phyloP scores from a whole-genome alignment of 2,329 filamentous ascomycete species.

The Fusarium sp. region DNA sequence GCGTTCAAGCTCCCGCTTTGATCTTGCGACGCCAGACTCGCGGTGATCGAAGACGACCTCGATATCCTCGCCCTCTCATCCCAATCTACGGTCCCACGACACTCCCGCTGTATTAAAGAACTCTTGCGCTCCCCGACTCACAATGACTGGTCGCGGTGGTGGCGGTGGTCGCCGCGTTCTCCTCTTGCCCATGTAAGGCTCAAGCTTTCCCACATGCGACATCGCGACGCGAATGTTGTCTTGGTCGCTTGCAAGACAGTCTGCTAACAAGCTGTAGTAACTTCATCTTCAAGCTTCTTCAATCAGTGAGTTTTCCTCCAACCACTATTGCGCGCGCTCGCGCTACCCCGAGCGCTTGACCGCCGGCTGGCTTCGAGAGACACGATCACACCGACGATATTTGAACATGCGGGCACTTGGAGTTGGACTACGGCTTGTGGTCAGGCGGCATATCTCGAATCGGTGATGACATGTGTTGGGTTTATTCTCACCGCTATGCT shows the following conservation, averaged over 20 bases:
- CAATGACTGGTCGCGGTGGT: slow-evolving; percentile 70
- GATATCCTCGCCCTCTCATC: slow-evolving; percentile 4
- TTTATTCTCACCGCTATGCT: neutral
- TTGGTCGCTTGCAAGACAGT: neutral
- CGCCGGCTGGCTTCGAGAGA: slow-evolving; percentile 30
- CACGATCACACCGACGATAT: slow-evolving; percentile 6
- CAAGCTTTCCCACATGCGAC: slow-evolving; percentile 14
- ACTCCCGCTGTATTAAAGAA: neutral
- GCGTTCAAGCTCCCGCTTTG: slow-evolving; percentile 37
- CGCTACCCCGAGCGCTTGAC: slow-evolving; percentile 15
- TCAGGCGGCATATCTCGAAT: neutral
- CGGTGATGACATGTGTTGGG: neutral
- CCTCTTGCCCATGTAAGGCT: slow-evolving; percentile 65
- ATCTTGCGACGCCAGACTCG: slow-evolving; percentile 43
- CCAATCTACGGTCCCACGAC: slow-evolving; percentile 5
- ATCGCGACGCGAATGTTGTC: slow-evolving; percentile 27
- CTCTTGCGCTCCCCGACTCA: slow-evolving; percentile 22
- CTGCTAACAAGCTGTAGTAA: slow-evolving; percentile 52
- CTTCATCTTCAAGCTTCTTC: slow-evolving; percentile 80
- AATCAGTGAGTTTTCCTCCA: slow-evolving; percentile 55
- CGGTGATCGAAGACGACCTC: slow-evolving; percentile 30
- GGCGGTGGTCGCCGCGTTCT: slow-evolving; percentile 70
- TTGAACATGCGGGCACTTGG: neutral
- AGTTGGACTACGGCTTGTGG: neutral
- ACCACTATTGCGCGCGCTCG: neutral